phyloP scores from a whole-genome alignment of 768 basidiomycete species.

The Boletus pseudopeckii region DNA sequence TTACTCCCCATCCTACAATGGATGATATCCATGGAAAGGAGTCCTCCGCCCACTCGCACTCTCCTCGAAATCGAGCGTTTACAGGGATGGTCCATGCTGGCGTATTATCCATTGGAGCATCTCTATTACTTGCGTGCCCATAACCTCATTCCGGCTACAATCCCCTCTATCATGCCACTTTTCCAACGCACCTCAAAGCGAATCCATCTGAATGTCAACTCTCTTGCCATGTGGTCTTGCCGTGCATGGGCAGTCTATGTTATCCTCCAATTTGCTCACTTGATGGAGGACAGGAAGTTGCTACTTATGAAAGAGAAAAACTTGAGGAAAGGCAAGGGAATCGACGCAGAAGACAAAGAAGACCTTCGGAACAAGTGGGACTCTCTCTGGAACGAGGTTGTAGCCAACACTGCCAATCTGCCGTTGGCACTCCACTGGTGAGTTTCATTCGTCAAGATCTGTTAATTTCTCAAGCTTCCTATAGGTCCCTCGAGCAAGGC shows the following conservation, averaged over 20 bases:
- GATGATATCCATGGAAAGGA: conserved; percentile 73
- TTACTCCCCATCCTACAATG: conserved; percentile 78
- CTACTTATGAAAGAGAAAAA: conserved; percentile 52
- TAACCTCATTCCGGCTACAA: conserved; percentile 53
- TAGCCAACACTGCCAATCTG: conserved; percentile 73
- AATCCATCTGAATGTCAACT: conserved; percentile 43
- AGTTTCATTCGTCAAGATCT: conserved; percentile 13
- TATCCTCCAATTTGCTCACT: conserved; percentile 69
- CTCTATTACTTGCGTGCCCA: conserved; percentile 63
- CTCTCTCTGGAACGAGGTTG: conserved; percentile 66
- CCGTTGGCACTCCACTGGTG: conserved; percentile 86
- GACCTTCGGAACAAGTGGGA: conserved; percentile 61
- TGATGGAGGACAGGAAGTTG: conserved; percentile 63
- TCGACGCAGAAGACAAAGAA: conserved; percentile 48
- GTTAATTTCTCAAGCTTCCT: conserved; percentile 1
- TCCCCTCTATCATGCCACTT: conserved; percentile 45
- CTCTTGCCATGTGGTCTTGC: conserved; percentile 65
- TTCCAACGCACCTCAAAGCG: conserved; percentile 40
- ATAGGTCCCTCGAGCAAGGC: conserved; percentile 68
- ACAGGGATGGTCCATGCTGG: conserved; percentile 71
- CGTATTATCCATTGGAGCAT: conserved; percentile 78
- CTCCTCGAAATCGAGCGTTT: conserved; percentile 76
- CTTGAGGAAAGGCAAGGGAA: conserved; percentile 55
- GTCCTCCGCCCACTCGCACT: conserved; percentile 62
- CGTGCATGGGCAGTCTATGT: conserved; percentile 83